These are phyloP conservation scores for Panaeolus cyanescens DNA, from an alignment of 768 basidiomycete species.

Conservation along the genomic window DNA sequence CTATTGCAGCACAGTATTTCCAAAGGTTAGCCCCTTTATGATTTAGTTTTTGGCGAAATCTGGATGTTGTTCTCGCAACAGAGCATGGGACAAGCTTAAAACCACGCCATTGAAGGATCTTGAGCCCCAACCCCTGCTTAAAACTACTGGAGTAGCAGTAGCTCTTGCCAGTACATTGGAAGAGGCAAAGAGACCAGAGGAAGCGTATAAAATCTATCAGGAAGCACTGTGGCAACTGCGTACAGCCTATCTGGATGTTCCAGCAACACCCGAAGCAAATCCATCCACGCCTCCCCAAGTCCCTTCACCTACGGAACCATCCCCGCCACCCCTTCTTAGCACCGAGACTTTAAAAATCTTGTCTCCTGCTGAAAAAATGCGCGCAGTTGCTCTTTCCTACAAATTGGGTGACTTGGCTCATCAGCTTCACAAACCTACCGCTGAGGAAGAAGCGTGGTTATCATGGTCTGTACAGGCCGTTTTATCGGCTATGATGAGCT, in stretches of 20 bases:
- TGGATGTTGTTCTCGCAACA: too few species aligned
- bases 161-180: constrained; percentile 61
- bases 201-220: constrained; percentile 40
- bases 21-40: constrained; percentile 42
- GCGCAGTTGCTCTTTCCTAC: constrained; percentile 41
- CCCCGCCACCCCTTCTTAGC: constrained; percentile 10
- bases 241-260: constrained; percentile 19
- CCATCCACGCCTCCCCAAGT: background rate
- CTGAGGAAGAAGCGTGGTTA: constrained; percentile 46
- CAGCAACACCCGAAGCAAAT: background rate
- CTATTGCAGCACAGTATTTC: constrained; percentile 53
- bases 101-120: constrained; percentile 40
- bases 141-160: constrained; percentile 67
- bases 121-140: constrained; percentile 55
- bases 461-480: constrained; percentile 44
- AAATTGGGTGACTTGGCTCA: constrained; percentile 46
- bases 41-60: background rate
- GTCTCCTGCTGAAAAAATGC: constrained; percentile 26
- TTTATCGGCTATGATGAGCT: constrained; percentile 34
- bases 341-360: constrained; percentile 16
- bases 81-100: constrained; percentile 56
- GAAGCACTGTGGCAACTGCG: constrained; percentile 37
- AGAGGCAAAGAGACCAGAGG: constrained; percentile 31
- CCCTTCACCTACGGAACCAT: constrained; percentile 12
- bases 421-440: constrained; percentile 27